A percentile compares a stretch with the other conserved stretches of the same genome.
Evolutionary conservation across 1,139 yeast species (phyloP).

Genomic region (Magnusiomyces suaveolens): DNA sequence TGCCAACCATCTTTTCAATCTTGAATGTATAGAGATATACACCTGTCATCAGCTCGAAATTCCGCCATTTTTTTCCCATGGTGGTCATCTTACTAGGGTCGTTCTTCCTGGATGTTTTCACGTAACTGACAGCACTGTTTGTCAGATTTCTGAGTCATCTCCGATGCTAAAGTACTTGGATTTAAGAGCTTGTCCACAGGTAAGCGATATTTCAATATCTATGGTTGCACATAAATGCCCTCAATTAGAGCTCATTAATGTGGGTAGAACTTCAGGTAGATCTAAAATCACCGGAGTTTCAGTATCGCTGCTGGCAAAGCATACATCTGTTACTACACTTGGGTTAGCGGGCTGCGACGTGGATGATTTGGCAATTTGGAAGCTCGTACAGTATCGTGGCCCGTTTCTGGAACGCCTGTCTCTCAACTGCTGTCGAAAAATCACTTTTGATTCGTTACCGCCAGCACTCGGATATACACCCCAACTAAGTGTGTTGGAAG

Average conservation of each 20-base stretch:
- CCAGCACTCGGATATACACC: constrained; percentile 50
- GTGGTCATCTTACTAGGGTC: constrained; percentile 43
- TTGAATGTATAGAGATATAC: constrained; percentile 68
- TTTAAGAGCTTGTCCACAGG: constrained; percentile 72
- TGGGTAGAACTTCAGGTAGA: constrained; percentile 74
- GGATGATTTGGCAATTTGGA: constrained; percentile 73
- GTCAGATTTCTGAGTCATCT: constrained; percentile 43
- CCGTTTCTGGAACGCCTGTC: constrained; percentile 55
- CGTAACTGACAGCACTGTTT: constrained; percentile 52
- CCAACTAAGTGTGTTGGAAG: constrained; percentile 59
- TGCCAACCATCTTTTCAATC: constrained; percentile 36
- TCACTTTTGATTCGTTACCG: constrained; percentile 63
- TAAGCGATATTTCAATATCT: constrained; percentile 67
- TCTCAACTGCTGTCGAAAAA: constrained; percentile 58
- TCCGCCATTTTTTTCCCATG: constrained; percentile 37
- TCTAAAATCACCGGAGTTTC: constrained; percentile 63
- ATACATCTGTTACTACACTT: constrained; percentile 52
- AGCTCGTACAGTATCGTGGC: constrained; percentile 56
- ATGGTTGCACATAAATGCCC: constrained; percentile 53
- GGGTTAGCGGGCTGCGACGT: constrained; percentile 86
- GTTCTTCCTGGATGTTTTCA: constrained; percentile 62
- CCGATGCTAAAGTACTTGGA: constrained; percentile 59
- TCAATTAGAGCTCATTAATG: constrained; percentile 48
- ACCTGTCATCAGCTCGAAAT: constrained; percentile 73
- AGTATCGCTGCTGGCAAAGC: constrained; percentile 46